Conservation (phyloP, 805 yeast species). For the Teunomyces kruisii region DNA sequence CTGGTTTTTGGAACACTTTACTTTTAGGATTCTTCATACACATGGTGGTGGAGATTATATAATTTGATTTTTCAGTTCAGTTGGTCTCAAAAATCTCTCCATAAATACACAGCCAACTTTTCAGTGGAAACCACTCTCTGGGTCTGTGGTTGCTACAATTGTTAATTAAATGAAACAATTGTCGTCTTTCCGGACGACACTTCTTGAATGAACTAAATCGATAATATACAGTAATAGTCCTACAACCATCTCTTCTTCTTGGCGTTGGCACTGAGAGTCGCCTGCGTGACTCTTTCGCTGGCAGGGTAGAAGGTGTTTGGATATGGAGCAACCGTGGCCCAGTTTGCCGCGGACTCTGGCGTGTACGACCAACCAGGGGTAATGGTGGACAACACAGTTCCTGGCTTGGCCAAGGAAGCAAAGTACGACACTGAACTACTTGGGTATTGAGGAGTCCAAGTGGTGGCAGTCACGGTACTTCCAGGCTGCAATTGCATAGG, state of each 20-base stretch:
- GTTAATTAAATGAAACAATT: too few relatives aligned
- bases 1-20: too few relatives aligned
- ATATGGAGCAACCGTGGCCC: slow-evolving; percentile 68
- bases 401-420: slow-evolving; percentile 44
- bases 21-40: slow-evolving; percentile 7
- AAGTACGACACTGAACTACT: slow-evolving; percentile 63
- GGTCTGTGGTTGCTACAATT: too few relatives aligned
- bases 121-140: too few relatives aligned
- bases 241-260: slow-evolving; percentile 43
- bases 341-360: slow-evolving; percentile 60
- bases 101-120: too few relatives aligned
- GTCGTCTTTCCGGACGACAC: too few relatives aligned
- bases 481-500: slow-evolving; percentile 95
- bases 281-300: slow-evolving; percentile 44
- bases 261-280: slow-evolving; percentile 32
- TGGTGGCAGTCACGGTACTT: slow-evolving; percentile 58
- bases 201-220: too few relatives aligned
- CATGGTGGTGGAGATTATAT: not conserved
- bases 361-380: slow-evolving; percentile 87
- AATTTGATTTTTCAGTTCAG: not conserved
- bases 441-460: slow-evolving; percentile 66
- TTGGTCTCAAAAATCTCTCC: not conserved
- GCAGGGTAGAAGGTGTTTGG: slow-evolving; percentile 72
- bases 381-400: slow-evolving; percentile 56
- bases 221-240: slow-evolving; percentile 9